Percentiles rank a stretch among this genome's conserved stretches.
These are phyloP conservation scores for Boletellus emodensis DNA, from an alignment of 768 basidiomycete genomes.

Conservation along the genomic window DNA sequence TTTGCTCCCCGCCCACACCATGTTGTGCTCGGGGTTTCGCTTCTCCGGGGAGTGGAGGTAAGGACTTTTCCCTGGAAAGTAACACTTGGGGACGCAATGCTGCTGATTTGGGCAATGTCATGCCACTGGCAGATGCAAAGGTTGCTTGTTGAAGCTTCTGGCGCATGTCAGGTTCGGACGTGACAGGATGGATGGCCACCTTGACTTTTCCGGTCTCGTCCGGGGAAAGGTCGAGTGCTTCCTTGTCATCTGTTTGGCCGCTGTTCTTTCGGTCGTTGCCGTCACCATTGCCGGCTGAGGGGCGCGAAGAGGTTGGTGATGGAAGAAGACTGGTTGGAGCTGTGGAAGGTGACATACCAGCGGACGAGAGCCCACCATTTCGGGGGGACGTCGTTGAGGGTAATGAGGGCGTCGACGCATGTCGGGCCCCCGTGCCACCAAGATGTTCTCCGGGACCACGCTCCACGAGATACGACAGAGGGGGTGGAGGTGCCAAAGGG, in stretches of 20 bases:
- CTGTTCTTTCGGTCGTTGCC: slow-evolving; percentile 40
- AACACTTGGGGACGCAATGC: slow-evolving; percentile 11
- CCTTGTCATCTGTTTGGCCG: slow-evolving; percentile 42
- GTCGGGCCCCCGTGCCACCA: slow-evolving; percentile 41
- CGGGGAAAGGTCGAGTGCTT: slow-evolving; percentile 28
- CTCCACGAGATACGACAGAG: slow-evolving; percentile 79
- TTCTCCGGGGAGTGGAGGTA: slow-evolving; percentile 71
- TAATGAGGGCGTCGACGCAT: slow-evolving; percentile 67
- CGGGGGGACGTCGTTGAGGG: slow-evolving; percentile 58
- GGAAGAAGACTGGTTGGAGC: slow-evolving; percentile 73
- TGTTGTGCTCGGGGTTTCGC: slow-evolving; percentile 41
- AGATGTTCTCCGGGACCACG: slow-evolving; percentile 52
- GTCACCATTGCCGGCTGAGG: slow-evolving; percentile 56
- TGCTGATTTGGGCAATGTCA: slow-evolving; percentile 26
- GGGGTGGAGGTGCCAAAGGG: slow-evolving; percentile 87
- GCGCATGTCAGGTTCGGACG: slow-evolving; percentile 63
- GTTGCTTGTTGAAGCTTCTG: slow-evolving; percentile 38
- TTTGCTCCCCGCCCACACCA: slow-evolving; percentile 35
- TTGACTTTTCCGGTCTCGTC: slow-evolving; percentile 35
- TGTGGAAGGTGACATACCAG: slow-evolving; percentile 70
- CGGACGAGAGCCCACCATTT: slow-evolving; percentile 46
- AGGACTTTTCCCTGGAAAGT: slow-evolving; percentile 62
- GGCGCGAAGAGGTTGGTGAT: slow-evolving; percentile 71
- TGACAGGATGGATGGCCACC: slow-evolving; percentile 47
- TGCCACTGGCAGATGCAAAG: slow-evolving; percentile 31